Base-by-base conservation (phyloP, 164 flowering plant genomes). In the Sedum album region DNA sequence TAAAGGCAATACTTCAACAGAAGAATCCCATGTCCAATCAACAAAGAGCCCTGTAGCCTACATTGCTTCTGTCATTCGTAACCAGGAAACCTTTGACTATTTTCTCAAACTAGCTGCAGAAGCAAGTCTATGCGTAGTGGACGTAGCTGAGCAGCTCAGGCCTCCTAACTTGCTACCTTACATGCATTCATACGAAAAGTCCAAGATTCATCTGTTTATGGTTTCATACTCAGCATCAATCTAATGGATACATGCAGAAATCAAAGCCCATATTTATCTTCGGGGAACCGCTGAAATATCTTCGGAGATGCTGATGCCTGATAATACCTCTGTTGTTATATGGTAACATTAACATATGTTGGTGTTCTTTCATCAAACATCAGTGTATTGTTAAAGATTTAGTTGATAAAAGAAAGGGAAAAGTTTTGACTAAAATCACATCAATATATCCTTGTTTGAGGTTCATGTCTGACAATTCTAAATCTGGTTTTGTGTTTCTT, bases 11-110 rank as follows among this genome's bases (percentile, higher is more conserved):
- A 63, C 49, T 33, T 67, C 63, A 48, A 53, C 39, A 18, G 66
- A 69, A 60, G 65, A 67, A 65, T 20, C 20, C 48, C 48, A 13
- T 44, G 48, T 15, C n/a, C 48, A 4, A 49, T 20, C 55, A 49
- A 20, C 55, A 51, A 51, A 51, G 60, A 69, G 70, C 4, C 86
- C 87, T 0, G 71, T 88, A 41, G 97, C 96, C 31, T 84, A 85
- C 68, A 76, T 94, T 65, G 94, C 97, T n/a, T 82, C 88, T 25
- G 96, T 94, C 1, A 81, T 94, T 51, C 88, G 97, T 48, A 91
- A 87, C 60, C 31, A 69, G 5, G 89, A 90, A 51, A 91, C 99
- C 7, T 91, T 90, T 73, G 76, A 82, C 55, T 72, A 67, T 48
- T 94, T 94, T 72, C 79, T 85, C 39, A 65, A 31, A 61, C 70